Base-by-base conservation (phyloP, 2,329 filamentous ascomycete species). In the Emmonsiellopsis sp. region DNA sequence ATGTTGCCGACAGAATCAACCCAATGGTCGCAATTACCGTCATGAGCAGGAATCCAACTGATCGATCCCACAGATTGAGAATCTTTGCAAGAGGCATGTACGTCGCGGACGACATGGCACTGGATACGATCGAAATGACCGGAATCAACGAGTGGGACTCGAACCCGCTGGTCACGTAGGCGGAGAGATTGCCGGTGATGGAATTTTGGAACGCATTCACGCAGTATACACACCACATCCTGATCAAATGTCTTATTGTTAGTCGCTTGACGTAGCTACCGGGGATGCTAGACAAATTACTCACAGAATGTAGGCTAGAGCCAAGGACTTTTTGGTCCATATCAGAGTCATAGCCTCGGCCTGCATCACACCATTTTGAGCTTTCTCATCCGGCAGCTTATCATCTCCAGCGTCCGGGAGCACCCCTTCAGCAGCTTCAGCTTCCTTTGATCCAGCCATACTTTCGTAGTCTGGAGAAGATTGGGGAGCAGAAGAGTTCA, bases 61-160 rank as follows among this genome's bases (percentile, higher is more conserved):
- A 71, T 30, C 81, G 77, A 26, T 79, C 81, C 73, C 76, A 83
- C 41, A 79, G 69, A 66, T 84, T 76, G 49, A 83, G 68, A 11
- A 81, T 69, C 65, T 83, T 83, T 52, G 81, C 79, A 31, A 80
- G 70, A 1, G 79, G 76, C 13, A 83, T 70, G 62, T 79, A 79
- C 53, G 73, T 68, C 32, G 81, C 69, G 26, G 77, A 80, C 35
- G 73, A 74, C 34, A 83, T 75, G 38, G 81, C 67, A 55, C 67
- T 73, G n/a, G 77, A 69, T 40, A 83, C 68, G 55, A 82, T 74
- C 44, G 16, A 26, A 26, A 76, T 77, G 8, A 76, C 73, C 1
- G 77, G 69, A 1, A 76, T 71, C 43, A 80, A 66, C 0, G 77
- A 78, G 59, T 81, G 79, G 5, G 68, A 62, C 26, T 68, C 58